Percentiles rank a stretch among this genome's conserved stretches.
phyloP scores from a whole-genome alignment of 2,329 filamentous ascomycete genomes.

The Fusarium protoensiforme region DNA sequence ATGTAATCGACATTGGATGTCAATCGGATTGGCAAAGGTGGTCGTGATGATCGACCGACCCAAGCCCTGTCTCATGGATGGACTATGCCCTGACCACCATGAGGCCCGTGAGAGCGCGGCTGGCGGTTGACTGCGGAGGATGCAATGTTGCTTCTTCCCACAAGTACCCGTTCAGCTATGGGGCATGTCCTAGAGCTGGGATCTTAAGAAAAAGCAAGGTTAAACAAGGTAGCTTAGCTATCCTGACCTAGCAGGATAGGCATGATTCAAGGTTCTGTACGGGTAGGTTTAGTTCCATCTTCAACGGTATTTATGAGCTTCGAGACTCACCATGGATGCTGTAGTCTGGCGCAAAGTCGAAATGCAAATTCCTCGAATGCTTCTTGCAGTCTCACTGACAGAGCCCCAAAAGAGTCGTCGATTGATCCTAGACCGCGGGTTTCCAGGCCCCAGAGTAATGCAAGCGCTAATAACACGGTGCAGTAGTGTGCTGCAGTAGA shows the following conservation, averaged over 20 bases:
- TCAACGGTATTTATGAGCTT: background rate
- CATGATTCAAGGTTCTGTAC: background rate
- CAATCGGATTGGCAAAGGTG: slow-evolving; percentile 23
- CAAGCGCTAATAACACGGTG: slow-evolving; percentile 36
- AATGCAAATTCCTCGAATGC: background rate
- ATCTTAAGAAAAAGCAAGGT: slow-evolving; percentile 34
- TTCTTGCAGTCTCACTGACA: background rate
- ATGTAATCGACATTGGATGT: slow-evolving; percentile 19
- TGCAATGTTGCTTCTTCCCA: slow-evolving; percentile 22
- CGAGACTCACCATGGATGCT: background rate
- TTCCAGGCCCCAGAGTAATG: slow-evolving; percentile 29
- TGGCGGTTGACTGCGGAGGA: slow-evolving; percentile 35
- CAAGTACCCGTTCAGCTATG: slow-evolving; percentile 27
- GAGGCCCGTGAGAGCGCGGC: slow-evolving; percentile 35
- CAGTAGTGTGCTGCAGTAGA: slow-evolving; percentile 42
- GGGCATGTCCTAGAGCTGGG: slow-evolving; percentile 18
- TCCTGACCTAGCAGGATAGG: background rate
- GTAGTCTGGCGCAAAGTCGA: background rate
- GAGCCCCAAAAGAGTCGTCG: slow-evolving; percentile 12
- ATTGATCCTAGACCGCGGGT: slow-evolving; percentile 27
- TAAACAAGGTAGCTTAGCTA: slow-evolving; percentile 2
- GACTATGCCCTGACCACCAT: slow-evolving; percentile 34
- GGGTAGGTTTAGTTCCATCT: background rate
- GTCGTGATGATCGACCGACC: slow-evolving; percentile 41
- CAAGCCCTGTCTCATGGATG: slow-evolving; percentile 39